Evolutionary conservation across 257 asterid genomes (phyloP), one percentile per base, ranked within the genome.

Genomic region (Rhazya stricta): DNA sequence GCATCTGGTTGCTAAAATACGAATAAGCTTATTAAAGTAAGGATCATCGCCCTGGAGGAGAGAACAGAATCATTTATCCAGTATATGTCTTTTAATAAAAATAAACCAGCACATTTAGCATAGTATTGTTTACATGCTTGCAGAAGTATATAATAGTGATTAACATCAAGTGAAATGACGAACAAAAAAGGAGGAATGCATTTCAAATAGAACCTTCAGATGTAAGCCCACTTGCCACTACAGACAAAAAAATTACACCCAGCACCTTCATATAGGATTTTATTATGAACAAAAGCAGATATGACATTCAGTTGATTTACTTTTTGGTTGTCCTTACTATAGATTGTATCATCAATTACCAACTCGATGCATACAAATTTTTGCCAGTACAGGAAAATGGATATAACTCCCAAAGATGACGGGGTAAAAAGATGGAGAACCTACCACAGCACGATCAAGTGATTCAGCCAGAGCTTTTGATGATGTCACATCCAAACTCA

Each of bases 381-480:
- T 50, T 19, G 29, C 18, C 29, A 10, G 8, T 46, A 11, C 39
- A 9, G 39, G n/a, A 15, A 69, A 48, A 29, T 18, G 25, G 30
- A 32, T 50, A 16, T 29, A 29, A 71, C 74, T 15, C 21, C 30
- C 16, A 16, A 48, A 23, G 41, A 53, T 16, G 21, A 23, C 41
- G 12, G 16, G 0, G 0, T 39, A 27, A 71, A 71, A 27, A 34
- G 43, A 41, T 13, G 16, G 15, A 46, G 63, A 67, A 69, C 96
- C 83, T 80, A 92, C 99, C 96, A 92, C 90, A 76, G 99, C 99
- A 81, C 73, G 86, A 86, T 95, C 99, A 46, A 95, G 96, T 73
- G 99, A 95, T 86, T 95, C 99, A 76, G 99, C 98, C 84, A 95
- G 75, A 68, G 98, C 92, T 87, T 92, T 95, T 73, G 99, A 95